phyloP scores from a whole-genome alignment of 805 yeast species.

The Candida nonsorbophila region DNA sequence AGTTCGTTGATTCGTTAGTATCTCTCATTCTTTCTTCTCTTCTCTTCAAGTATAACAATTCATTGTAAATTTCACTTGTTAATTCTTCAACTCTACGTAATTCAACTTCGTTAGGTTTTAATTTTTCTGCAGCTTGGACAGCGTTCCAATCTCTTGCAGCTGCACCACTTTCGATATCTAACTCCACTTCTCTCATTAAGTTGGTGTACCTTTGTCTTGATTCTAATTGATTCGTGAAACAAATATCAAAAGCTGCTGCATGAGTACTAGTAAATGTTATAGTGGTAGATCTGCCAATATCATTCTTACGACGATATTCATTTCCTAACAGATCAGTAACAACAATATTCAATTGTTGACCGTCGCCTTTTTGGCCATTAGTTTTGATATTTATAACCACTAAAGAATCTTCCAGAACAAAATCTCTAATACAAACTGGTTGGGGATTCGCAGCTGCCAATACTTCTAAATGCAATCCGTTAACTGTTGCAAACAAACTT shows the following conservation, averaged over 20 bases:
- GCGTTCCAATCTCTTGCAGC: conserved; percentile 98
- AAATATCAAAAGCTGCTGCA: conserved; percentile 83
- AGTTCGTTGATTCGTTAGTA: conserved; percentile 94
- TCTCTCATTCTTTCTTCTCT: conserved; percentile 94
- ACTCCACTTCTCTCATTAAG: conserved; percentile 66
- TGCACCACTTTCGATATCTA: conserved; percentile 93
- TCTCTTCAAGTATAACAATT: conserved; percentile 73
- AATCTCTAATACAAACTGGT: conserved; percentile 89
- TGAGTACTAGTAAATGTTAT: conserved; percentile 83
- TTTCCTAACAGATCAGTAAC: conserved; percentile 80
- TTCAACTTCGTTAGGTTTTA: conserved; percentile 89
- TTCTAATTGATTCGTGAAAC: conserved; percentile 65
- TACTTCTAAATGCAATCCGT: conserved; percentile 48
- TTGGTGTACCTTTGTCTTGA: conserved; percentile 29
- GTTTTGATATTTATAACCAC: conserved; percentile 82
- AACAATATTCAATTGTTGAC: conserved; percentile 66
- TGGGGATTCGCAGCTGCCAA: conserved; percentile 41
- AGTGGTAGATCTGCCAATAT: conserved; percentile 64
- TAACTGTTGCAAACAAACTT: conserved; percentile 17
- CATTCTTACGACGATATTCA: conserved; percentile 70
- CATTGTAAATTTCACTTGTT: conserved; percentile 74
- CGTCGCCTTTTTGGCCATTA: conserved; percentile 77
- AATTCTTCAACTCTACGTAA: conserved; percentile 82
- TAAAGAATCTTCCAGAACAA: conserved; percentile 75
- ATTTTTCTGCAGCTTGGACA: conserved; percentile 85